phyloP scores from a whole-genome alignment of 768 basidiomycete genomes.

The Pulveroboletus sp. region DNA sequence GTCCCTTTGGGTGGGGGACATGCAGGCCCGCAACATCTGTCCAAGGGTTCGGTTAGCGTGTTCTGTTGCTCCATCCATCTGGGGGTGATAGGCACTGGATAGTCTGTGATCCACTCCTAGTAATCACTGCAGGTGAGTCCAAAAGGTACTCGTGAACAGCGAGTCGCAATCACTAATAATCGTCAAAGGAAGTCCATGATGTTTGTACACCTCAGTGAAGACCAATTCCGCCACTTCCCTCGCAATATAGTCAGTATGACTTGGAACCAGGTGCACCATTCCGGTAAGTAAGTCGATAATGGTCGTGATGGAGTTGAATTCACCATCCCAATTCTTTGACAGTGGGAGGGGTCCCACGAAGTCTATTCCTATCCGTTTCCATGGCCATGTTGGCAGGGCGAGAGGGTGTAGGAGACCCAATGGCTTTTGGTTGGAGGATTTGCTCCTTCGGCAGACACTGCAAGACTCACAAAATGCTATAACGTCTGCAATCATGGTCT shows the following conservation, averaged over 20 bases:
- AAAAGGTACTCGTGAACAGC: neutral
- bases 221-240: neutral
- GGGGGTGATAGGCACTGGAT: conserved; percentile 30
- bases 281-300: neutral
- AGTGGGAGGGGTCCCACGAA: neutral
- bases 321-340: neutral
- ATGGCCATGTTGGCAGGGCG: conserved; percentile 12
- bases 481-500: no score
- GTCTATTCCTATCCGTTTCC: no score
- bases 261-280: neutral
- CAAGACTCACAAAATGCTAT: no score
- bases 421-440: conserved; percentile 23
- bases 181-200: neutral
- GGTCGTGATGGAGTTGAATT: neutral
- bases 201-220: neutral
- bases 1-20: conserved; percentile 6
- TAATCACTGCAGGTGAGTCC: neutral
- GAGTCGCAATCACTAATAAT: neutral
- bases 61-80: conserved; percentile 34
- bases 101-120: conserved; percentile 5
- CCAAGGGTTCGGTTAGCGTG: conserved; percentile 8
- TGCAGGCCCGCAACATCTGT: conserved; percentile 8
- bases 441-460: no score
- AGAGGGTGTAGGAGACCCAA: conserved; percentile 28
- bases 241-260: neutral